phyloP scores from a whole-genome alignment of 352 stramenopile species.

The Phytophthora citricola region DNA sequence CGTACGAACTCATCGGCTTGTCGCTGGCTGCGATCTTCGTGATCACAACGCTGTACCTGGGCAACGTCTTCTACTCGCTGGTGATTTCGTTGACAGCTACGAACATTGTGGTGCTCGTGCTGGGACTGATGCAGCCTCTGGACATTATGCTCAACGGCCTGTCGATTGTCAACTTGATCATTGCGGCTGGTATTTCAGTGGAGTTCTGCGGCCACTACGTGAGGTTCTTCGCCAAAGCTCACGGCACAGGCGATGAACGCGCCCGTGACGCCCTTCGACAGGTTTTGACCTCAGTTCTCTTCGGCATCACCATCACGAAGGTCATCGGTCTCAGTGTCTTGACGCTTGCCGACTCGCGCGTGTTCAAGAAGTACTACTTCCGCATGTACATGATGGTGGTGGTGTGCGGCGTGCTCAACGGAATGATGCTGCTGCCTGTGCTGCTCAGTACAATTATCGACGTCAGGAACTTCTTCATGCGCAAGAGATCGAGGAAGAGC shows the following conservation, averaged over 20 bases:
- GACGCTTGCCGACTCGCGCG: constrained; percentile 77
- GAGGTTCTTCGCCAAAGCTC: constrained; percentile 63
- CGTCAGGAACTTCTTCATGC: constrained; percentile 47
- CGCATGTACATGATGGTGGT: constrained; percentile 90
- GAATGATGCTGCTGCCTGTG: constrained; percentile 71
- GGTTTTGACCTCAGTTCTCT: constrained; percentile 73
- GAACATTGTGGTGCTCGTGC: constrained; percentile 61
- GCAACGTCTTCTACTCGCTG: constrained; percentile 51
- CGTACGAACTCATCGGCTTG: constrained; percentile 57
- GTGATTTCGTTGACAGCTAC: constrained; percentile 48
- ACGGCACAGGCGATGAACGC: constrained; percentile 44
- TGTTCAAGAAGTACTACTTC: constrained; percentile 92
- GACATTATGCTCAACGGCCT: constrained; percentile 82
- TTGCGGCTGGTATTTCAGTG: constrained; percentile 74
- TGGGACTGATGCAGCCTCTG: constrained; percentile 62
- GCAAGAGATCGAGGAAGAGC: constrained; percentile 34
- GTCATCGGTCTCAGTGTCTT: constrained; percentile 78
- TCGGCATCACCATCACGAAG: constrained; percentile 90
- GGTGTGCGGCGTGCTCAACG: constrained; percentile 76
- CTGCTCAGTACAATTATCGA: constrained; percentile 54
- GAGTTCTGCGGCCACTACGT: constrained; percentile 87
- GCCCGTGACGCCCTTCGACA: constrained; percentile 54
- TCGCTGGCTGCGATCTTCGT: constrained; percentile 56
- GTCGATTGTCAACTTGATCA: constrained; percentile 86
- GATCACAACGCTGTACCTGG: constrained; percentile 57